Percentiles rank a stretch among this genome's conserved stretches.
These are phyloP conservation scores for Craterostigma plantagineum DNA, from an alignment of 257 asterid genomes.

Conservation along the genomic window DNA sequence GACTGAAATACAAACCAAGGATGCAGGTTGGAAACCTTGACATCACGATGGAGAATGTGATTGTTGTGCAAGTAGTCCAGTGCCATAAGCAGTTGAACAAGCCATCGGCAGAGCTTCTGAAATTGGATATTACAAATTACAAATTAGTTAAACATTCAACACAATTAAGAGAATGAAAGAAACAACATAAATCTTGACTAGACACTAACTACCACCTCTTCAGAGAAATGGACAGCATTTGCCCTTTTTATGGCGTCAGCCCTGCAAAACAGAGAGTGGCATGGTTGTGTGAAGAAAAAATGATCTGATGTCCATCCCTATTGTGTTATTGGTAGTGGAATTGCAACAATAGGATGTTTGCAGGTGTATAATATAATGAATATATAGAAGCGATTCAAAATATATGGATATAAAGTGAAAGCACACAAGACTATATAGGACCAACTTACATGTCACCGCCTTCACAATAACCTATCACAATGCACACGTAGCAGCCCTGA, in stretches of 20 bases:
- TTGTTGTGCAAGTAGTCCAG: slow-evolving; percentile 74
- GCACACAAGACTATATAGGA: background rate
- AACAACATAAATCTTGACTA: slow-evolving; percentile 1
- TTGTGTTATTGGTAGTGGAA: too few relatives aligned
- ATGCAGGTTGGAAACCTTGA: slow-evolving; percentile 33
- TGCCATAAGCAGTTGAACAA: slow-evolving; percentile 83
- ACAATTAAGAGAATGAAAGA: background rate
- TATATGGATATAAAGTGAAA: background rate
- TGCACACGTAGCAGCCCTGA: slow-evolving; percentile 97
- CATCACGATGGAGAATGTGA: slow-evolving; percentile 91
- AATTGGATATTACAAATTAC: slow-evolving; percentile 10
- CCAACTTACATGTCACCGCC: slow-evolving; percentile 87
- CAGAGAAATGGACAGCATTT: slow-evolving; percentile 51
- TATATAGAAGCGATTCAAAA: background rate
- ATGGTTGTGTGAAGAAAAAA: slow-evolving; percentile 2
- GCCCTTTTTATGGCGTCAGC: slow-evolving; percentile 70
- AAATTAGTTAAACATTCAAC: too few relatives aligned
- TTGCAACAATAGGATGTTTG: too few relatives aligned
- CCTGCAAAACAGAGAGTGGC: slow-evolving; percentile 29
- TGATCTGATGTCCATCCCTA: too few relatives aligned
- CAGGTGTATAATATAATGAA: background rate
- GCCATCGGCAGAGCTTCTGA: slow-evolving; percentile 84
- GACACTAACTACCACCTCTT: slow-evolving; percentile 30
- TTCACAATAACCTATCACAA: slow-evolving; percentile 84
- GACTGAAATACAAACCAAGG: background rate